These are phyloP conservation scores for Pythium dissotocum DNA, from an alignment of 352 stramenopile species.

Conservation along the genomic window DNA sequence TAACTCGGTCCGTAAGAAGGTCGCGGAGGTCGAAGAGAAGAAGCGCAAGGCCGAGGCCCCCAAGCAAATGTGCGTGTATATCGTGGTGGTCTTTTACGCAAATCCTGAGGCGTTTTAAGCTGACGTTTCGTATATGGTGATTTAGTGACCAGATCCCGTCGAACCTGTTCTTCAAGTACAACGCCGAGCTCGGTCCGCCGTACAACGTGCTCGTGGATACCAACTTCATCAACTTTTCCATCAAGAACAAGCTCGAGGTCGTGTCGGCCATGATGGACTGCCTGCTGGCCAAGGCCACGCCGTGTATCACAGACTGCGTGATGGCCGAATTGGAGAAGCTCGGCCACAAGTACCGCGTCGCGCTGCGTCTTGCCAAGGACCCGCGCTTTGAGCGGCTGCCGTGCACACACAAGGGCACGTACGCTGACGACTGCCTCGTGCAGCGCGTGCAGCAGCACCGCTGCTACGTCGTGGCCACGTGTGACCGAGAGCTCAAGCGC, in stretches of 20 bases:
- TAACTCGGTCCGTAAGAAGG: slow-evolving; percentile 78
- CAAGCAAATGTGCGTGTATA: slow-evolving; percentile 87
- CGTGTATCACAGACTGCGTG: slow-evolving; percentile 99
- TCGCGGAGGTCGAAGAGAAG: slow-evolving; percentile 80
- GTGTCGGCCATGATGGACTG: slow-evolving; percentile 99
- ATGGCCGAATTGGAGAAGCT: slow-evolving; percentile 99
- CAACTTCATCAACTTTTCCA: slow-evolving; percentile 99
- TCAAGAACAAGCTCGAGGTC: slow-evolving; percentile 99
- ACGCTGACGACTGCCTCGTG: slow-evolving; percentile 99
- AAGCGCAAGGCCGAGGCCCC: slow-evolving; percentile 90
- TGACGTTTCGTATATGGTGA: background rate
- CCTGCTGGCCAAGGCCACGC: slow-evolving; percentile 96
- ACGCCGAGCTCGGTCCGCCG: slow-evolving; percentile 96
- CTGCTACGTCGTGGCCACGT: slow-evolving; percentile 99
- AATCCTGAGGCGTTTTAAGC: background rate
- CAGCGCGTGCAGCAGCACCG: slow-evolving; percentile 92
- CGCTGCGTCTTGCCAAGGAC: slow-evolving; percentile 95
- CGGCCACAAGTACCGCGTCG: slow-evolving; percentile 97
- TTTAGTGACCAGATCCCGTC: slow-evolving; percentile 94
- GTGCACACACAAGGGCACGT: slow-evolving; percentile 98
- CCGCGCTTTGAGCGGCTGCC: slow-evolving; percentile 97
- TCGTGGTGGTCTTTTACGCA: background rate
- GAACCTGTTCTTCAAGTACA: slow-evolving; percentile 99
- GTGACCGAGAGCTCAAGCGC: slow-evolving; percentile 99
- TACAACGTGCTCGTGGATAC: slow-evolving; percentile 99